Base-by-base conservation (phyloP, 1,284 basidiomycete genomes). In the Trichosporon coremiiforme region DNA sequence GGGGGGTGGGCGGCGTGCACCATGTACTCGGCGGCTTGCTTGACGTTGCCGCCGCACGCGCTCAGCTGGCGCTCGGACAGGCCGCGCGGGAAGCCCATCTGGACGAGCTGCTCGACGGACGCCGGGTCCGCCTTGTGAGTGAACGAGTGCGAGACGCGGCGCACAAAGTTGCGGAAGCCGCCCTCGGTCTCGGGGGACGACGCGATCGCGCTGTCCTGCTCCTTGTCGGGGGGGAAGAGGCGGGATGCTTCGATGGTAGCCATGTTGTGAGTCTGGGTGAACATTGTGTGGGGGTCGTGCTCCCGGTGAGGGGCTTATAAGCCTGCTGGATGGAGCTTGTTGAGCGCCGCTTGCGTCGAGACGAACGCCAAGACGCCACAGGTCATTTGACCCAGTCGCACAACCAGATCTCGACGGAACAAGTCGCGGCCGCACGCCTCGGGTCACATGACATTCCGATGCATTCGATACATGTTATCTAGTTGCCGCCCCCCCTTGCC, bases 1-100 rank as follows among this genome's bases (percentile, higher is more conserved):
- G 15, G 77, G 70, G 60, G 66, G 64, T 71, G 70, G 2, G 70
- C 70, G 25, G 70, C 68, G 66, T 71, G 70, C n/a, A 71, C 70
- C 63, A 71, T 68, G 31, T 36, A 50, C 70, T 71, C 70, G 47
- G 70, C 70, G 13, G 70, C 68, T 20, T 35, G 36, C 35, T 65
- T 38, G 9, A 66, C 66, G 68, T 72, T 55, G 47, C 66, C 66
- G 36, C 47, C 20, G 25, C 66, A 63, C 10, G 69, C 36, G 20
- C 41, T 25, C 17, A 72, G 64, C 68, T 72, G 68, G 47, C 68
- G 57, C 45, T 66, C 25, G 20, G 71, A 66, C 12, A 65, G 66
- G 17, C 50, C 25, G 50, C 66, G 71, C 2, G 71, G 71, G 66
- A 72, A 72, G 36, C 71, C 71, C 71, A 72, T 72, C 22, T 38